phyloP scores from a whole-genome alignment of 805 yeast genomes.

The Ogataea polymorpha region DNA sequence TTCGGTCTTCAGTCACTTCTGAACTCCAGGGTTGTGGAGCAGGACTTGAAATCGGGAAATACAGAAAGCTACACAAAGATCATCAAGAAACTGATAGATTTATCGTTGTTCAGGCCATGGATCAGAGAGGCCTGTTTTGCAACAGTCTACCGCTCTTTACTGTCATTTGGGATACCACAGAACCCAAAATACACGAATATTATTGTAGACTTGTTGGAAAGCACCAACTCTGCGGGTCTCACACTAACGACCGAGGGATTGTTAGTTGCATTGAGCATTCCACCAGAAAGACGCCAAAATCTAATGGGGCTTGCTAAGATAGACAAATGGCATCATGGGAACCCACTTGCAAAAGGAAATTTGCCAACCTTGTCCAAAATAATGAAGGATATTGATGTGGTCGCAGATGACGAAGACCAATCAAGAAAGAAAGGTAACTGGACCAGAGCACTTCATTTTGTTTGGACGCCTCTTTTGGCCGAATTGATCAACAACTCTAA shows the following conservation, averaged over 20 bases:
- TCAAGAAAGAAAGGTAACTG: slow-evolving; percentile 62
- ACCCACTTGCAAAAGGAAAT: slow-evolving; percentile 75
- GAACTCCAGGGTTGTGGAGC: slow-evolving; percentile 44
- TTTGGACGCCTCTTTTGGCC: slow-evolving; percentile 61
- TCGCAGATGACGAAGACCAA: slow-evolving; percentile 36
- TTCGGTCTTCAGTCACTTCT: slow-evolving; percentile 80
- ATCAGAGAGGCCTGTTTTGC: slow-evolving; percentile 76
- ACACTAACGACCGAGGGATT: slow-evolving; percentile 76
- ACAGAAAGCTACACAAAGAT: slow-evolving; percentile 38
- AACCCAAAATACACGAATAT: slow-evolving; percentile 13
- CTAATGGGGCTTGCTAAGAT: slow-evolving; percentile 21
- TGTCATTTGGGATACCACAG: slow-evolving; percentile 21
- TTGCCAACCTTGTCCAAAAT: slow-evolving; percentile 58
- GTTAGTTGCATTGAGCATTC: slow-evolving; percentile 61
- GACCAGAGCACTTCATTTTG: slow-evolving; percentile 73
- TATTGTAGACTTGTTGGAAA: slow-evolving; percentile 31
- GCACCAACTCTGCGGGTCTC: slow-evolving; percentile 51
- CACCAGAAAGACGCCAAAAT: slow-evolving; percentile 25
- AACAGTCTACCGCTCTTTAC: slow-evolving; percentile 60
- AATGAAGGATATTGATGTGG: slow-evolving; percentile 53
- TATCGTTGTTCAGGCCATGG: slow-evolving; percentile 75
- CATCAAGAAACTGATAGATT: slow-evolving; percentile 46
- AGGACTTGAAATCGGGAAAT: slow-evolving; percentile 19
- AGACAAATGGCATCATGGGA: slow-evolving; percentile 60
- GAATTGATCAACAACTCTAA: slow-evolving; percentile 34